phyloP scores from a whole-genome alignment of 768 basidiomycete genomes.

The Xerocomus brunneocitrinus region DNA sequence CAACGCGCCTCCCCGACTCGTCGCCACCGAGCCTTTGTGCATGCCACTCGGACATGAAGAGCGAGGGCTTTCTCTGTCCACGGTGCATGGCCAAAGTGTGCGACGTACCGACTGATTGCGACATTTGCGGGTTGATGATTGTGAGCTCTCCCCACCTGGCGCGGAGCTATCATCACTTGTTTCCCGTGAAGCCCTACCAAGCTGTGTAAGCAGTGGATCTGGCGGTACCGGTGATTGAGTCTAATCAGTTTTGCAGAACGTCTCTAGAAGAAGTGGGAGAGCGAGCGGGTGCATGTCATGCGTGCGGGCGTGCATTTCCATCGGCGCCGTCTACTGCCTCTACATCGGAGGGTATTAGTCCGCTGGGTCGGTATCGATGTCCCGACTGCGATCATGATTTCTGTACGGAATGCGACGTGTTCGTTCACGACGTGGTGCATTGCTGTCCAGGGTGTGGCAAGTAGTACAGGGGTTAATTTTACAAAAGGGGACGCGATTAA shows the following conservation, averaged over 20 bases:
- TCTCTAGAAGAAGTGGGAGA: constrained; percentile 36
- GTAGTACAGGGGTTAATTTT: constrained; percentile 26
- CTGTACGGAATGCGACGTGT: constrained; percentile 94
- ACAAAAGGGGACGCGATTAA: background rate
- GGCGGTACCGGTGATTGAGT: background rate
- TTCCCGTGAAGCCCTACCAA: constrained; percentile 85
- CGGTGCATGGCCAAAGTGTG: constrained; percentile 91
- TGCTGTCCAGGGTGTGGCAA: constrained; percentile 86
- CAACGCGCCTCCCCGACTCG: constrained; percentile 81
- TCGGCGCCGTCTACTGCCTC: constrained; percentile 33
- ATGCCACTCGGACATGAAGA: constrained; percentile 90
- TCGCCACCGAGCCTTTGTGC: constrained; percentile 83
- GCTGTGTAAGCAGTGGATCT: constrained; percentile 61
- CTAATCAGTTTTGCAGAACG: constrained; percentile 28
- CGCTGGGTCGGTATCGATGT: constrained; percentile 85
- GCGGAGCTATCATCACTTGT: constrained; percentile 91
- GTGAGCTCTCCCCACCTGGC: constrained; percentile 97
- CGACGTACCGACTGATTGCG: constrained; percentile 97
- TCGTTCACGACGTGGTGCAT: constrained; percentile 92
- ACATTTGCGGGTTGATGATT: constrained; percentile 95
- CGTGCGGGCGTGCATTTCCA: constrained; percentile 73
- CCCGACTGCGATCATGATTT: constrained; percentile 83
- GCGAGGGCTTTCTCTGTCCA: constrained; percentile 93
- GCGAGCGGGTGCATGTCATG: constrained; percentile 55
- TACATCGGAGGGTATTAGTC: constrained; percentile 66